Percentiles rank a stretch among this genome's conserved stretches.
Evolutionary conservation across 148 eudicot genomes (phyloP).

Genomic region (Dysphania ambrosioides): DNA sequence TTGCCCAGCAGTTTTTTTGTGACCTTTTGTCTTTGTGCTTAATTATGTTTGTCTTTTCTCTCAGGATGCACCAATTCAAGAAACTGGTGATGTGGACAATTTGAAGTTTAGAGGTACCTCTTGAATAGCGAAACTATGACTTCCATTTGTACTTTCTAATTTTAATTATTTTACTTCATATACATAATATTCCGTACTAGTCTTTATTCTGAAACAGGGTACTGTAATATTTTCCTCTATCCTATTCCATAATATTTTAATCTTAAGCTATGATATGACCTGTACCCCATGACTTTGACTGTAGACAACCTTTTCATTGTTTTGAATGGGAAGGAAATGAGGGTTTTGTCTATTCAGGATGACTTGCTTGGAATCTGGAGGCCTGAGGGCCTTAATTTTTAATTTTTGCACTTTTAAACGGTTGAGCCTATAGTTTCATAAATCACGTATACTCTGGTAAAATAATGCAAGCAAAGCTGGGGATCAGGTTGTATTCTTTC

Average conservation of each 20-base stretch:
- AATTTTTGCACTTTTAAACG: not conserved
- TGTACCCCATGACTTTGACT: not conserved
- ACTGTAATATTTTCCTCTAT: not conserved
- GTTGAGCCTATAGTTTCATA: not conserved
- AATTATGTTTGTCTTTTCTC: conserved; percentile 18
- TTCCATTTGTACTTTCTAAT: conserved; percentile 13
- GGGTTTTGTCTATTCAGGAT: not conserved
- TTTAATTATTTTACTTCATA: not conserved
- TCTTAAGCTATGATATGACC: not conserved
- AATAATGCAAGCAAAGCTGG: not conserved
- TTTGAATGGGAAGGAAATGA: not conserved
- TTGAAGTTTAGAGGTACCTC: conserved; percentile 69
- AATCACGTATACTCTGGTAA: not conserved
- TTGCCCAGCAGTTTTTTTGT: not conserved
- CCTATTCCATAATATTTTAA: not conserved
- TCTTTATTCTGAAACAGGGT: not conserved
- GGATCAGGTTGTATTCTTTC: not conserved
- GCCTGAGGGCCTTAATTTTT: not conserved
- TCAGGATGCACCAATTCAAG: conserved; percentile 93
- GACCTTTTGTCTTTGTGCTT: conserved; percentile 10
- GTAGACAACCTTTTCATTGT: not conserved
- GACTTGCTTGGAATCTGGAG: not conserved
- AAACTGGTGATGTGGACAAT: conserved; percentile 93
- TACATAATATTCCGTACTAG: not conserved
- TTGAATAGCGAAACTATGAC: conserved; percentile 1